Base-by-base conservation (phyloP, 2,329 filamentous ascomycete species). In the Chaetothyriales sp. region DNA sequence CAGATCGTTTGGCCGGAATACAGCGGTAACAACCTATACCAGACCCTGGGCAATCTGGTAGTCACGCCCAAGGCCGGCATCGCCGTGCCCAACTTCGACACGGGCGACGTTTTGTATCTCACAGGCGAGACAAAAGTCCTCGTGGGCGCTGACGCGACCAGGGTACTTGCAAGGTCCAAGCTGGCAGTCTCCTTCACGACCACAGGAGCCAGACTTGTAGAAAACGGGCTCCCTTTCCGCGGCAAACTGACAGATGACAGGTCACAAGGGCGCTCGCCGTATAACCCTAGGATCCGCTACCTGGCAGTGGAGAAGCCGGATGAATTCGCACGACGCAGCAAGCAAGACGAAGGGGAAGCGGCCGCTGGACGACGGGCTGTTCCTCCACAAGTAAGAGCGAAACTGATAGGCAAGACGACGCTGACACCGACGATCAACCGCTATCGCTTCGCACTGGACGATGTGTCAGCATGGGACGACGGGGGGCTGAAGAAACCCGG, bases 11-110 rank as follows among this genome's bases (percentile, higher is more conserved):
- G 86, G 65, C 87, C 87, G 0, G 87, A 94, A 63, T 93, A 84
- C 63, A 88, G 83, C 0, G 87, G 87, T 6, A 94, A 94, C 64
- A 73, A 85, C 15, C 69, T 92, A 0, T 94, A 93, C 60, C 86
- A 93, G 64, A 86, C 83, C 0, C 73, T 93, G 0, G 87, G 87
- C 1, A 94, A 94, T 61, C 69, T 93, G 12, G 70, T 75, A 42
- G 66, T 75, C 6, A 82, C 81, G 28, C 84, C 85, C 0, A 68
- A 70, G 18, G 77, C 84, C 2, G 86, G 87, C 2, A 64, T 90
- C 47, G 78, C 77, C 2, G 74, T 94, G 36, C 85, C 86, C 0
- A 79, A 89, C 63, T 90, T 85, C 60, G 74, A 76, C 3, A 84
- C 78, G 0, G 83, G 83, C 1, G 71, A 86, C 60, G 79, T 84